phyloP scores from a whole-genome alignment of 306 rosid genomes.

The Oemleria cerasiformis region DNA sequence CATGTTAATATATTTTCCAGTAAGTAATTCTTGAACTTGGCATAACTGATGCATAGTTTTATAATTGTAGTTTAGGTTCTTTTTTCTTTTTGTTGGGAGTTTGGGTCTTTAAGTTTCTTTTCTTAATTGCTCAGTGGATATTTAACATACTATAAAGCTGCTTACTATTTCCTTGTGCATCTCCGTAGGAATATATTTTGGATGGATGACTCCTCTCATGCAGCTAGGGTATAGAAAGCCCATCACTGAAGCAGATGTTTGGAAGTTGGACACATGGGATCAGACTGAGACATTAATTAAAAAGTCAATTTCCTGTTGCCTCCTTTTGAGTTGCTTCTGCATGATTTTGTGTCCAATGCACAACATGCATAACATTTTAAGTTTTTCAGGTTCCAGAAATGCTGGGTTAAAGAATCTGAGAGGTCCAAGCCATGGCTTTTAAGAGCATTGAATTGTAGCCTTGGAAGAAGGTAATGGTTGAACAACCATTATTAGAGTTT shows the following conservation, averaged over 20 bases:
- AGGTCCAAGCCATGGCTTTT: constrained; percentile 74
- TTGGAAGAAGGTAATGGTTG: constrained; percentile 61
- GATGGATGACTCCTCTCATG: constrained; percentile 91
- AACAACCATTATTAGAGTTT: background rate
- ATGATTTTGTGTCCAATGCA: constrained; percentile 17
- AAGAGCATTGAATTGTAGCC: constrained; percentile 77
- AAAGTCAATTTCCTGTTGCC: constrained; percentile 41
- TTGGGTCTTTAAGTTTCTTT: too few species aligned
- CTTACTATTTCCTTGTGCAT: constrained; percentile 17
- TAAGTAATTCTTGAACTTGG: constrained; percentile 35
- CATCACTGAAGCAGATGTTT: constrained; percentile 69
- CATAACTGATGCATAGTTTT: background rate
- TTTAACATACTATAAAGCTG: background rate
- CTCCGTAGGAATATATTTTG: constrained; percentile 56
- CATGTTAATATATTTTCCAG: constrained; percentile 57
- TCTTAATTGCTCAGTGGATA: too few species aligned
- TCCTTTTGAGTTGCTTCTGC: constrained; percentile 17
- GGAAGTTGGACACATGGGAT: constrained; percentile 93
- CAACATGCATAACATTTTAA: constrained; percentile 12
- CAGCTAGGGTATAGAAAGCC: constrained; percentile 72
- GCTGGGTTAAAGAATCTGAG: constrained; percentile 67
- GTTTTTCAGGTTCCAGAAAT: constrained; percentile 58
- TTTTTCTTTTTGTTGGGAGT: too few species aligned
- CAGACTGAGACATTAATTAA: constrained; percentile 51
- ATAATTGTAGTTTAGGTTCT: background rate